phyloP scores from a whole-genome alignment of 345 rosid species.

The Odontarrhena argentea region DNA sequence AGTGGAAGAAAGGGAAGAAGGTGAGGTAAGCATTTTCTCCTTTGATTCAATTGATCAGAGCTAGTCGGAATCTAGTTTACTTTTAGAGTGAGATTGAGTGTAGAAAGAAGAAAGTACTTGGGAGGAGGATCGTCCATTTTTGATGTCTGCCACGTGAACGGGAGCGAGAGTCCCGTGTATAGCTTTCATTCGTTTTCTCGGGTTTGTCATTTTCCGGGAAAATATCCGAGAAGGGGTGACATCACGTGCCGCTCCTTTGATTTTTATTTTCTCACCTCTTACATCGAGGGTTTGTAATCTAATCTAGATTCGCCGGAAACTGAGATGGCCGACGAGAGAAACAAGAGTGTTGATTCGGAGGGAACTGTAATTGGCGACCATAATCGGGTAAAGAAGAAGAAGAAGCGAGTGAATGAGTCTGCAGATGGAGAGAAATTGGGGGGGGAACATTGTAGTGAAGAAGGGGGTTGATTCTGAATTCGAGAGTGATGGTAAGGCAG shows the following conservation, averaged over 20 bases:
- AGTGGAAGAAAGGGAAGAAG: slow-evolving; percentile 20
- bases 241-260: no score
- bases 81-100: slow-evolving; percentile 14
- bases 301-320: background rate
- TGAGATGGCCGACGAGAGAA: slow-evolving; percentile 25
- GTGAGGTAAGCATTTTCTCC: slow-evolving; percentile 31
- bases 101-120: background rate
- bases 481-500: background rate
- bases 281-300: background rate
- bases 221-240: slow-evolving; percentile 17
- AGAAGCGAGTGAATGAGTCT: background rate
- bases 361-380: background rate
- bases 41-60: slow-evolving; percentile 22
- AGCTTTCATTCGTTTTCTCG: slow-evolving; percentile 15
- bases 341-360: background rate
- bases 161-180: slow-evolving; percentile 26
- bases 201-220: slow-evolving; percentile 33
- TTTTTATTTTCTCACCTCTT: no score
- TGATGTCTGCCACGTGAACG: slow-evolving; percentile 63
- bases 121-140: slow-evolving; percentile 23
- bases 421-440: background rate
- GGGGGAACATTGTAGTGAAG: background rate
- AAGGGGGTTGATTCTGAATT: slow-evolving; percentile 1
- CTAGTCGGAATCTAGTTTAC: background rate
- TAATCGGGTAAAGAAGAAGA: slow-evolving; percentile 1